Evolutionary conservation across 148 eudicot genomes (phyloP), one percentile per base, ranked within the genome.

Genomic region (Talinum fruticosum): DNA sequence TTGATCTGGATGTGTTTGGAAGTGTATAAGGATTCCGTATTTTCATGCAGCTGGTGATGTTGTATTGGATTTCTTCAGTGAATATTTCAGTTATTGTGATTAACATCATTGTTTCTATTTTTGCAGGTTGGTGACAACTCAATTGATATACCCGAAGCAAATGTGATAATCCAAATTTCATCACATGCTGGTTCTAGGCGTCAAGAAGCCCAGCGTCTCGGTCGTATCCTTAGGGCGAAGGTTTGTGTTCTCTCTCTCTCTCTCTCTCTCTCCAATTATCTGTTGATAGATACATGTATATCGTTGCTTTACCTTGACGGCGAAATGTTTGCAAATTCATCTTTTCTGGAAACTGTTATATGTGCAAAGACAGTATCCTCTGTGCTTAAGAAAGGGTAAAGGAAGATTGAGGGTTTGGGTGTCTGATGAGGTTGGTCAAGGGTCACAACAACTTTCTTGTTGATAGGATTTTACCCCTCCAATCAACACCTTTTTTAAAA

Each of bases 211-310:
- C 99, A 93, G 71, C 93, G 97, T 53, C 99, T 96, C 82, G 99
- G 99, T 74, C 99, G 99, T 93, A 96, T 96, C 91, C 99, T 96
- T 78, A 96, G 99, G 88, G 99, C 99, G 18, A 96, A 96, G 97
- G 98, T 94, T 73, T 69, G 82, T 71, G 51, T 79, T 57, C 49
- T 26, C 29, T 35, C 35, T 53, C 6, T 37, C 67, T n/a, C 29
- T 41, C 34, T 71, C 47, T 66, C 4, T 7, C 21, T 51, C 45
- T 75, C 41, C 6, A 41, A 0, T 19, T 44, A 16, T 65, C 71
- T 21, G 21, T 34, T 36, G 35, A 14, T 21, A 51, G 23, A 51
- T 15, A 51, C 23, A 19, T 16, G 5, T 51, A 51, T 51, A 51
- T 51, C 23, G 16, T 51, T 51, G 57, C 57, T 51, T 51, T 13